Base-by-base conservation (phyloP, 805 yeast genomes). In the Yamadazyma nakazawae region DNA sequence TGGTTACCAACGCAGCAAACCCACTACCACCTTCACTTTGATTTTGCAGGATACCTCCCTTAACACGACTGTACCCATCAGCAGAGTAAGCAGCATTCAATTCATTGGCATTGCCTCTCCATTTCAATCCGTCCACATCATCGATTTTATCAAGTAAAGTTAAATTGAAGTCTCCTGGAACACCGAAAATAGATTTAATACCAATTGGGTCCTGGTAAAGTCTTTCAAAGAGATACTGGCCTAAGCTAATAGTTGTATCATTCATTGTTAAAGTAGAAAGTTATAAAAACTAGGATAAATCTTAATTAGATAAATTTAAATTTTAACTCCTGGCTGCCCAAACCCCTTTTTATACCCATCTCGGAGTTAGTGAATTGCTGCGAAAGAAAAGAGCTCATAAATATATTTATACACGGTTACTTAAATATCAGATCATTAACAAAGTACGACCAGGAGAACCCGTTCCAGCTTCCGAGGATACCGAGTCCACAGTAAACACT, bases 91-190 rank as follows among this genome's bases (percentile, higher is more conserved):
- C 87, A 38, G 96, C 94, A 66, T 88, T 88, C 71, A 88, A 77
- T 72, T 88, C 96, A 69, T 88, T 88, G 63, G 94, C 87, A 66
- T 88, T 87, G 60, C 96, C 96, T 42, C 88, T 90, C 96, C 96
- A 88, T 72, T 85, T 78, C 68, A 88, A 62, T 38, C 86, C 88
- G 31, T 79, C 81, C 42, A 84, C 88, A 59, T 83, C 87, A 64
- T 84, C 82, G 59, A 85, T 75, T 62, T 85, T 81, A 62, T 85
- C 91, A 52, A 85, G 70, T 44, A 85, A 68, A 16, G 87, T 70
- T 63, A 84, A 74, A 75, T 85, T 85, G 79, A 84, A 85, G 67
- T 85, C 92, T 59, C 91, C 91, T 50, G 92, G 92, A 46, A 85
- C 78, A 60, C 92, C 92, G 60, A 85, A 85, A 61, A 85, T 74